Evolutionary conservation across 805 yeast genomes (phyloP).

Genomic region (Ogataea nitratoaversa): DNA sequence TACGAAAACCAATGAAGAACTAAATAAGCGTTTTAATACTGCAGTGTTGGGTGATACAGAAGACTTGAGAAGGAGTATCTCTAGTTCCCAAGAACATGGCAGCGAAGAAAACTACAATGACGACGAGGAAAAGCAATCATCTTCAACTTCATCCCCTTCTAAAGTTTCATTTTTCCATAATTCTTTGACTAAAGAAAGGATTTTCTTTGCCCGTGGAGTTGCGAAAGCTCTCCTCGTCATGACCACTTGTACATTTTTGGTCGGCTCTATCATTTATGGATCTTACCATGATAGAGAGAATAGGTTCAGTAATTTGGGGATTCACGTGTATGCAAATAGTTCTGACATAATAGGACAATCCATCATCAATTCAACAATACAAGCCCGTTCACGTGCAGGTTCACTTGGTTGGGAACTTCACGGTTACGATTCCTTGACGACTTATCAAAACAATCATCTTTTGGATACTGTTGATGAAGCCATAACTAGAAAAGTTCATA

Average conservation of each 20-base stretch:
- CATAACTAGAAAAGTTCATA: conserved; percentile 37
- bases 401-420: neutral
- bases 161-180: conserved; percentile 1
- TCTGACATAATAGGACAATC: neutral
- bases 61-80: too few species aligned
- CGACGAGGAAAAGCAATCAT: too few species aligned
- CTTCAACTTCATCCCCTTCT: too few species aligned
- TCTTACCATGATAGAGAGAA: neutral
- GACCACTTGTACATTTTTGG: neutral
- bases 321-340: neutral
- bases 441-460: neutral
- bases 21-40: too few species aligned
- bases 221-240: neutral
- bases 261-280: neutral
- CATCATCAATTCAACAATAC: neutral
- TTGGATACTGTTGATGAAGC: neutral
- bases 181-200: neutral
- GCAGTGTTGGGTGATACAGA: too few species aligned
- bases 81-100: too few species aligned
- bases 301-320: neutral
- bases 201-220: neutral
- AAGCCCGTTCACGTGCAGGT: neutral
- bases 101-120: too few species aligned
- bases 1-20: too few species aligned
- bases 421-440: neutral